Conservation (phyloP, 2,329 filamentous ascomycete species). For the Thelonectria discophora region DNA sequence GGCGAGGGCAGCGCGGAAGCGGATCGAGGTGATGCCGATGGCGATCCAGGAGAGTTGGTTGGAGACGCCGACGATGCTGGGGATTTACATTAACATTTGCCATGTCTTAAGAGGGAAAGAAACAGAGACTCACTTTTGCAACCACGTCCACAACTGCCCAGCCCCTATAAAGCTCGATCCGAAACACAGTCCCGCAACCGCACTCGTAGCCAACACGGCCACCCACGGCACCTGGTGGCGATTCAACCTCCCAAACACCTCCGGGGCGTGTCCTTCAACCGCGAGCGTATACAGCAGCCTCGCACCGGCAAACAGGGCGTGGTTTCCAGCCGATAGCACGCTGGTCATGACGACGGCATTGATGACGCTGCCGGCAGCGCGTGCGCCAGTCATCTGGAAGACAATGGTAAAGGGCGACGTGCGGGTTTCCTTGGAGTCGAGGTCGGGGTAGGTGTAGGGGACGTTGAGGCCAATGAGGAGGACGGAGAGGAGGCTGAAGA, state of each 20-base stretch:
- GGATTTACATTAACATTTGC: conserved; percentile 26
- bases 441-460: conserved; percentile 58
- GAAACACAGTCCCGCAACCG: conserved; percentile 69
- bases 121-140: conserved; percentile 62
- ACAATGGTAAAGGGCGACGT: conserved; percentile 63
- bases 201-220: conserved; percentile 58
- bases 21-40: conserved; percentile 71
- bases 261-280: conserved; percentile 61
- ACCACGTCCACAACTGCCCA: conserved; percentile 71
- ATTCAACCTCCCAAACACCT: conserved; percentile 56
- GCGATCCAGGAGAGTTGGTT: conserved; percentile 73
- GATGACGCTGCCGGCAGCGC: conserved; percentile 61
- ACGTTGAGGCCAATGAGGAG: conserved; percentile 64
- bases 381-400: conserved; percentile 64
- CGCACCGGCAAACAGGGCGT: conserved; percentile 49
- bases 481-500: conserved; percentile 48
- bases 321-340: conserved; percentile 50
- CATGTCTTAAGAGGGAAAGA: not conserved
- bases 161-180: conserved; percentile 72
- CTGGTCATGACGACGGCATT: conserved; percentile 64
- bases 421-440: conserved; percentile 45
- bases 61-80: conserved; percentile 69
- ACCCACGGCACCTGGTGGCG: conserved; percentile 50
- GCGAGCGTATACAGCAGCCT: conserved; percentile 50
- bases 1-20: conserved; percentile 67